These are phyloP conservation scores for Boletus vermiculosoides DNA, from an alignment of 768 basidiomycete genomes.

Conservation along the genomic window DNA sequence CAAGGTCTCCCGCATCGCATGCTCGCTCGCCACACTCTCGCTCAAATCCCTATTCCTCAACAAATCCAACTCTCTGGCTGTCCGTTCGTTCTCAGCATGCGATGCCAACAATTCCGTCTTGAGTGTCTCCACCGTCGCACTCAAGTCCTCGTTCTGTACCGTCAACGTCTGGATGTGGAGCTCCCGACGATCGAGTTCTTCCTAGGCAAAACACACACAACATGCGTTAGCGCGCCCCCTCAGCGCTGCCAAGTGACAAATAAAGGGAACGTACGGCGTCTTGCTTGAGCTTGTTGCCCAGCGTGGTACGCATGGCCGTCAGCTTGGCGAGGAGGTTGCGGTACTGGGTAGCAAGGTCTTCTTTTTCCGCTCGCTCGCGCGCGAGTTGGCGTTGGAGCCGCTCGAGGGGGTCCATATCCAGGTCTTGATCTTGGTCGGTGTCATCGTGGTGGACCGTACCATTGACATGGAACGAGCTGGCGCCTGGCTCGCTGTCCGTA, in stretches of 20 bases:
- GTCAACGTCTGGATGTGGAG: conserved; percentile 77
- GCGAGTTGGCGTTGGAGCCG: conserved; percentile 74
- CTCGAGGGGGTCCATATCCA: conserved; percentile 48
- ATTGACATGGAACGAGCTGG: conserved; percentile 27
- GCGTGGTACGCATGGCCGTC: conserved; percentile 87
- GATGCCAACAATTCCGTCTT: conserved; percentile 76
- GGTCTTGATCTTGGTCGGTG: conserved; percentile 43
- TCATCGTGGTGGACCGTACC: conserved; percentile 37
- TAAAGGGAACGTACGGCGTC: conserved; percentile 73
- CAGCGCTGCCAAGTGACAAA: neutral
- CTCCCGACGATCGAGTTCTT: conserved; percentile 95
- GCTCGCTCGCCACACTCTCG: conserved; percentile 68
- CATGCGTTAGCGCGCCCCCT: neutral
- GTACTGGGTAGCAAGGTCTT: conserved; percentile 82
- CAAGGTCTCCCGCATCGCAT: conserved; percentile 77
- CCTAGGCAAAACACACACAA: conserved; percentile 48
- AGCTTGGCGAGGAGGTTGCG: conserved; percentile 82
- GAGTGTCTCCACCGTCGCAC: conserved; percentile 70
- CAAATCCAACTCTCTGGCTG: conserved; percentile 65
- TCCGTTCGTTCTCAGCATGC: conserved; percentile 70
- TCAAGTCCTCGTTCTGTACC: conserved; percentile 73
- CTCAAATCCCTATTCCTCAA: conserved; percentile 65
- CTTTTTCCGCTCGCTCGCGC: conserved; percentile 80
- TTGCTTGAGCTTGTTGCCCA: conserved; percentile 92
- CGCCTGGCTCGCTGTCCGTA: conserved; percentile 42